Evolutionary conservation across 352 stramenopile species (phyloP).

Genomic region (Globisporangium cystogenes): DNA sequence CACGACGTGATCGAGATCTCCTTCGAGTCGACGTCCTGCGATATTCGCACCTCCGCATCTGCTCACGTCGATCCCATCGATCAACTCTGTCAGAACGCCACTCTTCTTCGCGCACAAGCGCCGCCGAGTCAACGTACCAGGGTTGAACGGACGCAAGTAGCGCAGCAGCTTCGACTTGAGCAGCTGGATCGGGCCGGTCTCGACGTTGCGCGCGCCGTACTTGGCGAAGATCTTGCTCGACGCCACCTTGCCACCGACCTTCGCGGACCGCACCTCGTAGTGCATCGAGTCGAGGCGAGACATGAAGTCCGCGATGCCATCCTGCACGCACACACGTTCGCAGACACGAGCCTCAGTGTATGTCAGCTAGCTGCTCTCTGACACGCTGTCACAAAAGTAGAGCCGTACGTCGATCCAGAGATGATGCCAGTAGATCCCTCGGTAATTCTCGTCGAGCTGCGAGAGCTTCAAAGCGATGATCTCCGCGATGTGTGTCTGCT

Average conservation of each 20-base stretch:
- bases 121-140: conserved; percentile 17
- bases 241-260: conserved; percentile 40
- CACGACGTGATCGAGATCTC: conserved; percentile 75
- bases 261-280: conserved; percentile 58
- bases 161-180: conserved; percentile 81
- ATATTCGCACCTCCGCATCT: conserved; percentile 72
- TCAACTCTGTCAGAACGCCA: not conserved
- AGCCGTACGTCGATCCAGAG: conserved; percentile 71
- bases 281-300: conserved; percentile 68
- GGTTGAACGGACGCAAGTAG: conserved; percentile 68
- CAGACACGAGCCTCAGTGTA: not conserved
- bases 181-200: conserved; percentile 71
- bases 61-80: not conserved
- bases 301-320: conserved; percentile 59
- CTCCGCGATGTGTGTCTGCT: conserved; percentile 70
- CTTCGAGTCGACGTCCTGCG: conserved; percentile 31
- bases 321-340: conserved; percentile 13
- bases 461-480: conserved; percentile 80
- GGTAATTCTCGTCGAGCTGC: conserved; percentile 68
- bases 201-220: conserved; percentile 76
- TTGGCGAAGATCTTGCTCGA: conserved; percentile 75
- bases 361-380: not conserved
- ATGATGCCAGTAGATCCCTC: conserved; percentile 68
- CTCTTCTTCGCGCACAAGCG: not conserved
- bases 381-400: no score